Evolutionary conservation across 805 yeast species (phyloP), one percentile per base, ranked within the genome.

Genomic region (Saccharomyces jurei): DNA sequence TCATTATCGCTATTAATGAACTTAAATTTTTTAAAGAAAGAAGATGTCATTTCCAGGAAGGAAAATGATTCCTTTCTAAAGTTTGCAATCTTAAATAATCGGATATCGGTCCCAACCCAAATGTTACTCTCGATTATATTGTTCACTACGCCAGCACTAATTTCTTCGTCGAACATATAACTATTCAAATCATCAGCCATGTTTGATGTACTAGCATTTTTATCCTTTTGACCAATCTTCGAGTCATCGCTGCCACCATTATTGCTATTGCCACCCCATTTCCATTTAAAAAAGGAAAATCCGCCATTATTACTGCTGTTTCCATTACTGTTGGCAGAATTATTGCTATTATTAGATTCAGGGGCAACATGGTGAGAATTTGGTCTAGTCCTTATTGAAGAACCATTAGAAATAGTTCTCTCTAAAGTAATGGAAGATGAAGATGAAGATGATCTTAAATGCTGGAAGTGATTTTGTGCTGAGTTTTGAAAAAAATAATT

Each of bases 51-150:
- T 55, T 74, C 77, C 26, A 73, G 63, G 13, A 75, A 63, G 5
- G 81, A 78, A 27, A 65, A 67, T 54, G 71, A 76, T 44, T 68
- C 73, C 31, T 69, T 69, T n/a, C 65, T 69, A 4, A 69, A 67
- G 49, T 68, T 73, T 56, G 70, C 74, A 9, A 83, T 71, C 44
- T 72, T 73, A 66, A 86, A 84, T 49, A 84, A 72, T 58, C 65
- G 73, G 17, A 84, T 69, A 17, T 69, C 58, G 2, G 87, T 80
- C 9, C 72, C 72, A 21, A 73, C 71, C 87, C 87, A 84, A 13
- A 78, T 74, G 55, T 82, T 81, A 2, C 72, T 65, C 51, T 70
- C 66, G 10, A 74, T 60, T 3, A 73, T 48, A 2, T 36, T 36
- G 17, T 36, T 36, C 4, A 36, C 44, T 8, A 36, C 25, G 17